These are phyloP conservation scores for Pichia eremophila DNA, from an alignment of 805 yeast genomes.

Conservation along the genomic window DNA sequence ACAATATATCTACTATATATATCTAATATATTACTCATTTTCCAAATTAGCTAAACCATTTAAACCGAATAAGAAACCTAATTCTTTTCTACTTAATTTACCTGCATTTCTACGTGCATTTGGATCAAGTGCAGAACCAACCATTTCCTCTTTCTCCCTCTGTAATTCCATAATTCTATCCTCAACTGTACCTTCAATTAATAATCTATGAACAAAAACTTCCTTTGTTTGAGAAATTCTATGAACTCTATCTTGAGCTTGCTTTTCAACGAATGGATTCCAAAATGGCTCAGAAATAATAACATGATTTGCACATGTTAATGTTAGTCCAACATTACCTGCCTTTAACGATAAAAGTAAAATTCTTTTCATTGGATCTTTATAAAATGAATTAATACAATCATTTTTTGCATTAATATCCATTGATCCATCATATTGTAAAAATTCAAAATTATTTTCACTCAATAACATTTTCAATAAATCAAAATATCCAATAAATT, in stretches of 20 bases:
- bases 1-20: no score
- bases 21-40: conserved; percentile 1
- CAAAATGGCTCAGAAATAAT: conserved; percentile 92
- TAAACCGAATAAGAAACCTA: conserved; percentile 65
- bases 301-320: conserved; percentile 91
- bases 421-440: conserved; percentile 83
- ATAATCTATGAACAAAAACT: conserved; percentile 67
- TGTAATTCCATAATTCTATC: conserved; percentile 82
- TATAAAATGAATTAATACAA: conserved; percentile 55
- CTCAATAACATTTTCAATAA: conserved; percentile 46
- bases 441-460: conserved; percentile 35
- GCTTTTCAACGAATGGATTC: conserved; percentile 97
- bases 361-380: conserved; percentile 42
- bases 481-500: conserved; percentile 74
- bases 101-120: conserved; percentile 56
- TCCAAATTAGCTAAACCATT: conserved; percentile 21
- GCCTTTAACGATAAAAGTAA: conserved; percentile 79
- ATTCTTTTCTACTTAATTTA: conserved; percentile 55
- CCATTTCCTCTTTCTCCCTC: conserved; percentile 63
- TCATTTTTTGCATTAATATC: conserved; percentile 53
- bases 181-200: conserved; percentile 70
- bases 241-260: conserved; percentile 94
- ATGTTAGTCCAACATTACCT: conserved; percentile 90
- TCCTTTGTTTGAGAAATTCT: conserved; percentile 82
- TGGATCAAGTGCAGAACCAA: conserved; percentile 78